These are phyloP conservation scores for Talaromyces sp. DNA, from an alignment of 2,329 filamentous ascomycete genomes.

Conservation along the genomic window DNA sequence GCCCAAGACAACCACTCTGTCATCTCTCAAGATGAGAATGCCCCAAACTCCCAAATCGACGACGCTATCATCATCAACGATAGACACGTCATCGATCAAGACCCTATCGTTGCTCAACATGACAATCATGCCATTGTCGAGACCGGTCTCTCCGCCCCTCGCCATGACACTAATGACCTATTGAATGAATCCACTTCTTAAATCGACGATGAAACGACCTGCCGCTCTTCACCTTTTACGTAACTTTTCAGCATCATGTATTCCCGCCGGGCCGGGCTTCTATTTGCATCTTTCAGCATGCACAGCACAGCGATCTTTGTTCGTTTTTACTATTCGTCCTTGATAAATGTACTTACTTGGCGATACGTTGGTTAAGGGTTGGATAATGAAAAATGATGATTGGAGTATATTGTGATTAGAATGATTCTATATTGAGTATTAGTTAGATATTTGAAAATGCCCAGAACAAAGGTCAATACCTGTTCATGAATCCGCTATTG, in stretches of 20 bases:
- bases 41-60: background rate
- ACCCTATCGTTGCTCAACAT: background rate
- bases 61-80: background rate
- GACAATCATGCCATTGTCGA: background rate
- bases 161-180: background rate
- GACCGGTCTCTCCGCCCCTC: background rate
- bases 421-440: background rate
- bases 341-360: background rate
- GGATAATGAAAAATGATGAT: background rate
- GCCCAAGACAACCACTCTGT: background rate
- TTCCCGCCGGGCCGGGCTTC: background rate
- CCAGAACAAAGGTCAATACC: background rate
- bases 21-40: background rate
- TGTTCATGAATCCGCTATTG: background rate
- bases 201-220: background rate
- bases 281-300: background rate
- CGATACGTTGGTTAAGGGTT: background rate
- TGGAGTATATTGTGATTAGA: background rate
- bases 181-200: background rate
- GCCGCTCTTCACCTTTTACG: background rate
- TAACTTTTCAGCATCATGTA: constrained; percentile 5
- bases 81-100: background rate
- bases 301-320: background rate
- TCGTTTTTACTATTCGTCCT: background rate
- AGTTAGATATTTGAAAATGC: background rate